These are phyloP conservation scores for Mortierella antarctica DNA, from an alignment of 192 early-diverging fungal species.

Conservation along the genomic window DNA sequence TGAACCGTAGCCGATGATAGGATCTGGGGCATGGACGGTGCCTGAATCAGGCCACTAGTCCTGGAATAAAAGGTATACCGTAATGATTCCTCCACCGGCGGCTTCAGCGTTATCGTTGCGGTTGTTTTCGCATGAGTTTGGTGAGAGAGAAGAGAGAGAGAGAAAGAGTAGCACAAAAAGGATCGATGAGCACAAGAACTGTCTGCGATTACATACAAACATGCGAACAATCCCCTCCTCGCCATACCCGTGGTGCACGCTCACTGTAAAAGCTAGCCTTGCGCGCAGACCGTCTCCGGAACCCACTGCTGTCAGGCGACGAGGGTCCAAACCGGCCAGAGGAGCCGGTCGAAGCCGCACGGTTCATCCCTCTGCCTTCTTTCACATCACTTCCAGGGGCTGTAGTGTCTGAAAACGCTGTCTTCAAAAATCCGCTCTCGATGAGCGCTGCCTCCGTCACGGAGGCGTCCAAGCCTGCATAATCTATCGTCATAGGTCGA, in stretches of 20 bases:
- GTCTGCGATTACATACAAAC: too few relatives aligned
- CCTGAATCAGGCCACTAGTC: slow-evolving; percentile 44
- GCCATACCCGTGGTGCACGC: slow-evolving; percentile 39
- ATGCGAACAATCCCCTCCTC: too few relatives aligned
- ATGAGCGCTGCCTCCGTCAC: slow-evolving; percentile 19
- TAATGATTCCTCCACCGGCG: slow-evolving; percentile 10
- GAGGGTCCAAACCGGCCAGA: slow-evolving; percentile 4
- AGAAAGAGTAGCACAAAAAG: too few relatives aligned
- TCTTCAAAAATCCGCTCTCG: slow-evolving; percentile 14
- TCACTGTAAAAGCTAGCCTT: slow-evolving; percentile 51
- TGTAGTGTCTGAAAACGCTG: background rate
- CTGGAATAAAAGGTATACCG: slow-evolving; percentile 55
- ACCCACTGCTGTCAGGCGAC: background rate
- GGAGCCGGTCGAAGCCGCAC: slow-evolving; percentile 22
- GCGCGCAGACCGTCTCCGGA: slow-evolving; percentile 39
- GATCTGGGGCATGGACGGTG: slow-evolving; percentile 42
- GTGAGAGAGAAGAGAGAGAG: too few relatives aligned
- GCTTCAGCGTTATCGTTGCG: slow-evolving; percentile 6
- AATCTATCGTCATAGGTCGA: slow-evolving; percentile 26
- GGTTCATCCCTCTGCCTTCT: background rate
- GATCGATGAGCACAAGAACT: too few relatives aligned
- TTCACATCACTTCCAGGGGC: background rate
- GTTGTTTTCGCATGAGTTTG: too few relatives aligned
- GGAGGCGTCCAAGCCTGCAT: slow-evolving; percentile 30
- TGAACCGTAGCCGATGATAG: slow-evolving; percentile 22